Evolutionary conservation across 257 asterid genomes (phyloP), one percentile per base, ranked within the genome.

Genomic region (Solanum ahanhuiri): DNA sequence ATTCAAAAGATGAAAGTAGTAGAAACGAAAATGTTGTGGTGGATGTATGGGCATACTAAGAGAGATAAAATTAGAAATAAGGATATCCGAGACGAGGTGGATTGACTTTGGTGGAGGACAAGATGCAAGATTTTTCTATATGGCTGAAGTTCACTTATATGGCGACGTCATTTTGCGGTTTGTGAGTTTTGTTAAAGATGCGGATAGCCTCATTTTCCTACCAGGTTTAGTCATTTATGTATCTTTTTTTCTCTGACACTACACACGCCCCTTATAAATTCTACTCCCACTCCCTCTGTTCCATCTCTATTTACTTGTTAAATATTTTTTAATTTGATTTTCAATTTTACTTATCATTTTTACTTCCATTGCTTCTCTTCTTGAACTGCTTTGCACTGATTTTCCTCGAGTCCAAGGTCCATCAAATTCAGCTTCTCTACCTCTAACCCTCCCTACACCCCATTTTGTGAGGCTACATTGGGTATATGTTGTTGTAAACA

Each of bases 141-240:
- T 96, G 2, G 94, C 97, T 2, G 98, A 96, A 73, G 89, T 96
- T 30, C 96, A 92, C 82, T 81, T 96, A 17, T 96, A 95, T 48
- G 99, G 99, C 3, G 98, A 94, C 82, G 91, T 93, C 22, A 98
- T 95, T 10, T 69, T 96, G 82, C 92, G 95, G 1, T 90, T 87
- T n/a, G 86, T 96, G n/a, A 95, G 98, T 87, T 87, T 82, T 60
- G 87, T 77, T 6, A 41, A 72, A 18, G 60, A 3, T 12, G 12
- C 75, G 33, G 85, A 77, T 15, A 85, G 69, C 54, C 45, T 60
- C 39, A 76, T 20, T 23, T 93, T 95, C 64, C 81, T 95, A 9
- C 98, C 98, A 0, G 96, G 94, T n/a, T 39, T 25, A 23, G 34
- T 45, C 57, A n/a, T 12, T 39, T 11, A 39, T n/a, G 66, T 58